Conservation (phyloP, 1,139 yeast species). For the Yamadazyma blattariae region DNA sequence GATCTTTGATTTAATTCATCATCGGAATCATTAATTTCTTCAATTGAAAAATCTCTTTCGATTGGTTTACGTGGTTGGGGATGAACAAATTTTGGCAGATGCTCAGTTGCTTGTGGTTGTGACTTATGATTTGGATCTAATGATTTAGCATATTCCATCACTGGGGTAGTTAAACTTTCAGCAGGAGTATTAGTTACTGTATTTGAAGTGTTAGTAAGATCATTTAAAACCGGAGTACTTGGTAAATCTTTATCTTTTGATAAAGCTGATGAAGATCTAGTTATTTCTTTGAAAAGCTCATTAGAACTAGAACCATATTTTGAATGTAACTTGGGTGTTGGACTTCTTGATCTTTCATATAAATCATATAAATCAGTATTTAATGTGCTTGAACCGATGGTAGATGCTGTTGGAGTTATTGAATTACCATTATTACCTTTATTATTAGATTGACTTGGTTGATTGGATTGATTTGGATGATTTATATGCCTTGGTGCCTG, state of each 20-base stretch:
- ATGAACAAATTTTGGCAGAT: conserved; percentile 1
- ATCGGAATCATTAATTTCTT: conserved; percentile 40
- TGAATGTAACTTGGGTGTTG: conserved; percentile 15
- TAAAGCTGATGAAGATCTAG: conserved; percentile 15
- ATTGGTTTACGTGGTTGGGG: conserved; percentile 7
- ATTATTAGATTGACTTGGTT: conserved; percentile 5
- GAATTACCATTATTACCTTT: conserved; percentile 1
- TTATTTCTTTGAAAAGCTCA: conserved; percentile 8
- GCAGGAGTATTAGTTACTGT: not conserved
- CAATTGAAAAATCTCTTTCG: conserved; percentile 33
- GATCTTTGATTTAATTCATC: conserved; percentile 25
- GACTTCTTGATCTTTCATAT: conserved; percentile 19
- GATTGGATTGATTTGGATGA: not conserved
- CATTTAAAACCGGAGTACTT: conserved; percentile 15
- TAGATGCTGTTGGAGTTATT: not conserved
- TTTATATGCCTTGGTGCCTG: conserved; percentile 13
- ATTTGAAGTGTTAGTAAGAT: not conserved
- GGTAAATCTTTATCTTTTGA: conserved; percentile 33
- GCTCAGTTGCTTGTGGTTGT: not conserved
- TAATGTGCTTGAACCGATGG: too few species aligned
- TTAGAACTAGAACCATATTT: conserved; percentile 7
- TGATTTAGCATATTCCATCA: conserved; percentile 1
- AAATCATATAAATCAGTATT: conserved; percentile 15
- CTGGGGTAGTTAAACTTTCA: not conserved
- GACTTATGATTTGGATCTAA: conserved; percentile 2